These are phyloP conservation scores for Trichoderma simmonsii DNA, from an alignment of 2,329 filamentous ascomycete species.

Conservation along the genomic window DNA sequence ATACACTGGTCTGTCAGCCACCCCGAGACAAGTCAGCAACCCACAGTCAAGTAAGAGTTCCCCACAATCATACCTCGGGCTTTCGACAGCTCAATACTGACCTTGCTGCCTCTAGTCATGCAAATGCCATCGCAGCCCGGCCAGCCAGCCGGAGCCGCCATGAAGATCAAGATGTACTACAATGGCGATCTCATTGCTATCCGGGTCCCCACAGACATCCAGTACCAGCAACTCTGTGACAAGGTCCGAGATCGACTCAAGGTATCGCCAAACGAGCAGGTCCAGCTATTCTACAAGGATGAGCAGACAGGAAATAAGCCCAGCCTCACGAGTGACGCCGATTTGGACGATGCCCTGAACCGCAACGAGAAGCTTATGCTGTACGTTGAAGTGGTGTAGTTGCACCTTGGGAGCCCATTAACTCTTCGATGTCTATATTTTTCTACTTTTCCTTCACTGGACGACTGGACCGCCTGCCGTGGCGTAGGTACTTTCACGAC, in stretches of 20 bases:
- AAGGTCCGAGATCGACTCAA: conserved; percentile 84
- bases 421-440: conserved; percentile 18
- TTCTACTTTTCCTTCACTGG: background rate
- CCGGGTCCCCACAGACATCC: conserved; percentile 77
- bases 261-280: conserved; percentile 63
- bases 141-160: conserved; percentile 29
- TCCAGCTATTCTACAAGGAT: conserved; percentile 82
- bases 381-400: conserved; percentile 58
- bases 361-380: conserved; percentile 85
- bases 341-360: conserved; percentile 75
- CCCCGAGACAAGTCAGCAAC: conserved; percentile 43
- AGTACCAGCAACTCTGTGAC: conserved; percentile 72
- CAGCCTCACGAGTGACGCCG: conserved; percentile 72
- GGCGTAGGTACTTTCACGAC: background rate
- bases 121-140: conserved; percentile 24
- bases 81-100: background rate
- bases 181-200: conserved; percentile 90
- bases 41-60: conserved; percentile 35
- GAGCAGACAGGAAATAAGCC: conserved; percentile 74
- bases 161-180: conserved; percentile 96
- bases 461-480: background rate
- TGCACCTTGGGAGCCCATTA: background rate
- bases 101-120: conserved; percentile 24
- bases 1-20: conserved; percentile 53
- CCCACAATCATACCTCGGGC: background rate